Percentiles rank a stretch among this genome's conserved stretches.
Evolutionary conservation across 805 yeast genomes (phyloP).

Genomic region (Pichia exigua): DNA sequence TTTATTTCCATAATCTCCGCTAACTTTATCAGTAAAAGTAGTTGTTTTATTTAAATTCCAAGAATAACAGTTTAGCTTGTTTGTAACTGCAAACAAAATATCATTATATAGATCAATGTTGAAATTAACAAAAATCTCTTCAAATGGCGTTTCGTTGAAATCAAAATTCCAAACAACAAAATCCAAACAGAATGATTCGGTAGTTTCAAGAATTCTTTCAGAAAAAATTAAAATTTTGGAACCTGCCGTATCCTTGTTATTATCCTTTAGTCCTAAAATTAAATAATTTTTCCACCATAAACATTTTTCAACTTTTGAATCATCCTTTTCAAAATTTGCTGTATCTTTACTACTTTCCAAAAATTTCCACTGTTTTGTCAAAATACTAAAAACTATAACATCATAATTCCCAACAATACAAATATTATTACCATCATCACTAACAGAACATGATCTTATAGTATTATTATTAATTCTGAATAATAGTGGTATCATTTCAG

Average conservation of each 20-base stretch:
- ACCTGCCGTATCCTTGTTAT: slow-evolving; percentile 16
- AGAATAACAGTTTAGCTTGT: slow-evolving; percentile 28
- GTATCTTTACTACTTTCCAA: slow-evolving; percentile 28
- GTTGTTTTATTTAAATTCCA: slow-evolving; percentile 22
- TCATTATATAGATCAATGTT: slow-evolving; percentile 24
- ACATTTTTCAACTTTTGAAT: slow-evolving; percentile 30
- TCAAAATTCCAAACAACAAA: slow-evolving; percentile 29
- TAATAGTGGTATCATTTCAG: slow-evolving; percentile 36
- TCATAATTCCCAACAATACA: slow-evolving; percentile 45
- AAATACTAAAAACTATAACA: slow-evolving; percentile 33
- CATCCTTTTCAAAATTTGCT: slow-evolving; percentile 17
- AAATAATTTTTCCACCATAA: slow-evolving; percentile 30
- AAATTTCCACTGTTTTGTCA: slow-evolving; percentile 40
- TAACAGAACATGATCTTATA: slow-evolving; percentile 33
- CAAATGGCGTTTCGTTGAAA: slow-evolving; percentile 21
- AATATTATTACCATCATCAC: slow-evolving; percentile 40
- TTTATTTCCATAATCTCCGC: slow-evolving; percentile 1
- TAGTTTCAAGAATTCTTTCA: slow-evolving; percentile 16
- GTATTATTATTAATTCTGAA: slow-evolving; percentile 39
- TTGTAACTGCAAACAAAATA: slow-evolving; percentile 26
- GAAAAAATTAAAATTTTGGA: slow-evolving; percentile 28
- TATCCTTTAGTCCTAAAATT: slow-evolving; percentile 20
- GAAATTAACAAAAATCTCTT: slow-evolving; percentile 24
- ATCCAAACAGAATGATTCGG: slow-evolving; percentile 21
- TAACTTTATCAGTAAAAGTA: background rate